Evolutionary conservation across 108 stramenopile genomes (phyloP).

Genomic region (Cyclotella atomus): DNA sequence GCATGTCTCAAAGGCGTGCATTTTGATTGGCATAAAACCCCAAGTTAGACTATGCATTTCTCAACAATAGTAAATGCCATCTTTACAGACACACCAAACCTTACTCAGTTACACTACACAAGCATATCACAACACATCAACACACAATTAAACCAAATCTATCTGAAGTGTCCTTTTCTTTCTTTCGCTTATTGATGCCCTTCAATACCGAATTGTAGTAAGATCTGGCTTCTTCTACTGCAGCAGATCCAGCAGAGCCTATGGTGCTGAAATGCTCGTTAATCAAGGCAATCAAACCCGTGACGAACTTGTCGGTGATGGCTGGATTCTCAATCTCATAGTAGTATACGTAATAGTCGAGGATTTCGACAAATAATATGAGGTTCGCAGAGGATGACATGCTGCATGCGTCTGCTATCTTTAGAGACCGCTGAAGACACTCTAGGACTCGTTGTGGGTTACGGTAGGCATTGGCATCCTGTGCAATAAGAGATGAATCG

Average conservation of each 20-base stretch:
- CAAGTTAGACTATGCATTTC: too few relatives aligned
- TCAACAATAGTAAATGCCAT: too few relatives aligned
- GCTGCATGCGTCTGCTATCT: slow-evolving; percentile 92
- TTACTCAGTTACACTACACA: too few relatives aligned
- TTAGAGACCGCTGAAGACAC: slow-evolving; percentile 91
- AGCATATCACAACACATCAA: slow-evolving; percentile 12
- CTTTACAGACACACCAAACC: too few relatives aligned
- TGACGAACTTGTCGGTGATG: slow-evolving; percentile 86
- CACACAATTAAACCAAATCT: slow-evolving; percentile 66
- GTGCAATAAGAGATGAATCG: slow-evolving; percentile 20
- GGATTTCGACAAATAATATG: slow-evolving; percentile 92
- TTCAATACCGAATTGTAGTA: slow-evolving; percentile 65
- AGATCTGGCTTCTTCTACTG: slow-evolving; percentile 58
- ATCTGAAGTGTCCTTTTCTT: slow-evolving; percentile 59
- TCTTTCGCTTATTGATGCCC: slow-evolving; percentile 67
- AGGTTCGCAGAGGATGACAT: slow-evolving; percentile 70
- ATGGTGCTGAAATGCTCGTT: slow-evolving; percentile 89
- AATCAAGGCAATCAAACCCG: slow-evolving; percentile 90
- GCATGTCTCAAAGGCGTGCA: not conserved
- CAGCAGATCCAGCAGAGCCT: slow-evolving; percentile 30
- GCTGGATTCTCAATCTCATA: slow-evolving; percentile 90
- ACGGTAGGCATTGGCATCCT: slow-evolving; percentile 52
- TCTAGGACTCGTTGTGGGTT: slow-evolving; percentile 95
- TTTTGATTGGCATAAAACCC: too few relatives aligned
- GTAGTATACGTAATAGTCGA: slow-evolving; percentile 95